Base-by-base conservation (phyloP, 495 filamentous ascomycete species). In the Penicillium antarcticum region DNA sequence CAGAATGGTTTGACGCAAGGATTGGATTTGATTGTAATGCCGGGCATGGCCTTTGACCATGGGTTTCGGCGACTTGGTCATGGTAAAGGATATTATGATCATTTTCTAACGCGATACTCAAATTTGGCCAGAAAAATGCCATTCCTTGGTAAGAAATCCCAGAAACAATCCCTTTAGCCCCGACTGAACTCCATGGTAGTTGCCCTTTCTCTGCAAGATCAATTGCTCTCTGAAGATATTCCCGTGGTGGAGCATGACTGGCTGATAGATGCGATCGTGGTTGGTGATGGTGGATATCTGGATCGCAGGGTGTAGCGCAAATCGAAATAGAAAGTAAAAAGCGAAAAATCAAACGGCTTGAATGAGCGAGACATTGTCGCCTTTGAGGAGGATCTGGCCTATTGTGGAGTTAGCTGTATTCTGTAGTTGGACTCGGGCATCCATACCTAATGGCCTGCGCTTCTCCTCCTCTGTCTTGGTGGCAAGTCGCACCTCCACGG, bases 331-430 rank as follows among this genome's bases (percentile, higher is more conserved):
- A 51, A 59, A 57, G 53, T 37, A 39, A 58, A 48, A 52, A 48
- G 36, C 45, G 47, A 56, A 44, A 46, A 45, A 50, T 58, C 57
- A 63, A 62, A 92, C 67, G 48, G 82, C 84, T 71, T 97, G 92
- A 61, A 97, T 96, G 51, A 97, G 78, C 6, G 92, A 90, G 17
- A 98, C 91, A 60, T 97, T 98, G 70, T 98, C 94, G 55, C 94
- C 94, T 76, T 97, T 97, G 47, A 98, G 78, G 54, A 98, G 72
- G 49, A 98, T 96, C 80, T 96, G 95, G 42, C 91, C 94, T 97
- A 62, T 56, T 23, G 29, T 23, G 74, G 35, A 23, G 42, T 65
- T 48, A 62, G 60, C 51, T 48, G 32, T 32, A 48, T 61, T 21
- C 13, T 29, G 26, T 24, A 16, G 19, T 21, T 7, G 9, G 12